Conservation (phyloP, 306 rosid genomes). For the Carpinus fangiana region DNA sequence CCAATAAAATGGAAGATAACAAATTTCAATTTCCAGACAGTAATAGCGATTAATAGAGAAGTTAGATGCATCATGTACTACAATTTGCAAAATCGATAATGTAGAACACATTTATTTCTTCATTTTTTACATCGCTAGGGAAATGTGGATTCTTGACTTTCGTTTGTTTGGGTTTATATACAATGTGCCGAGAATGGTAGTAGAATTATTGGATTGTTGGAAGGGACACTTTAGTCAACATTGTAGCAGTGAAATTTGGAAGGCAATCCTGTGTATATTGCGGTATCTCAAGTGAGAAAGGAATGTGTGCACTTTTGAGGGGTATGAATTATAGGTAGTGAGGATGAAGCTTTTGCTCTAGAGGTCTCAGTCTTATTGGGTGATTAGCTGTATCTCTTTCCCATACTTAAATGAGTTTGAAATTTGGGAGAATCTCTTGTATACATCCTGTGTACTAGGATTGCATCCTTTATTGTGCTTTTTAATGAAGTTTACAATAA, state of each 20-base stretch:
- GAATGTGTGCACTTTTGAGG: background rate
- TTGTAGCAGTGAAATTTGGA: background rate
- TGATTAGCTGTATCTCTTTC: too few relatives aligned
- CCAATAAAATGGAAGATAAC: background rate
- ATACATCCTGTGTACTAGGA: too few relatives aligned
- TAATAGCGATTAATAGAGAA: background rate
- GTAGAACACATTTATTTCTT: background rate
- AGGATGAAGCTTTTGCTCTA: background rate
- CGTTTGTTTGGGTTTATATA: too few relatives aligned
- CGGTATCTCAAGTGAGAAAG: background rate
- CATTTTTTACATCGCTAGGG: background rate
- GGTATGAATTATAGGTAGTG: background rate
- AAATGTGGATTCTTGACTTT: too few relatives aligned
- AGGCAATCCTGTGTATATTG: background rate
- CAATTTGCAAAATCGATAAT: background rate
- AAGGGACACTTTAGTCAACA: background rate
- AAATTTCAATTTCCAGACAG: background rate
- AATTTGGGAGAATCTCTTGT: too few relatives aligned
- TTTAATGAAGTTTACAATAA: too few relatives aligned
- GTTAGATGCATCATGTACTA: background rate
- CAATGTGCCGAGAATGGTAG: too few relatives aligned
- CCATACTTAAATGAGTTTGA: too few relatives aligned
- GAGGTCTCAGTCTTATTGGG: too few relatives aligned
- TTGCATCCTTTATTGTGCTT: too few relatives aligned
- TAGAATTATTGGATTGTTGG: background rate